Conservation (phyloP, 306 rosid genomes). For the Castanea sativa region DNA sequence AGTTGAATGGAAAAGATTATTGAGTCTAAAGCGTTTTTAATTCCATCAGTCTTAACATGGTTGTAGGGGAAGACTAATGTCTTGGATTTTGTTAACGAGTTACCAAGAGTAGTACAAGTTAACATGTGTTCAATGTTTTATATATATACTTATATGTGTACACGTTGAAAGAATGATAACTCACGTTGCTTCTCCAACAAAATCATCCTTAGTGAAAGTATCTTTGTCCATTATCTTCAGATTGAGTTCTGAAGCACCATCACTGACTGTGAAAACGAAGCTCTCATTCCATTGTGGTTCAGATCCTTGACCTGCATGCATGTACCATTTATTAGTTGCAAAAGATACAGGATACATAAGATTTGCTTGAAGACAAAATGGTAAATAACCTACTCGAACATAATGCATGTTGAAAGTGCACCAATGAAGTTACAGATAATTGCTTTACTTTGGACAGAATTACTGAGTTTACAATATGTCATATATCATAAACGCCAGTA, state of each 20-base stretch:
- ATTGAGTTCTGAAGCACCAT: constrained; percentile 26
- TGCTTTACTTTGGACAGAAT: too few relatives aligned
- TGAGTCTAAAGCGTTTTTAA: background rate
- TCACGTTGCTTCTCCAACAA: constrained; percentile 42
- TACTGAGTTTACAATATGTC: background rate
- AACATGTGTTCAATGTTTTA: too few relatives aligned
- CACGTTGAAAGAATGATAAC: constrained; percentile 5
- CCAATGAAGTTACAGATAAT: background rate
- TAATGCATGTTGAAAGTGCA: background rate
- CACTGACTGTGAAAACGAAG: constrained; percentile 45
- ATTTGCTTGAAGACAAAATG: background rate
- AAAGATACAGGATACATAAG: background rate
- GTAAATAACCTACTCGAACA: background rate
- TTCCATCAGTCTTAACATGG: too few relatives aligned
- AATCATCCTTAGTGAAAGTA: constrained; percentile 31
- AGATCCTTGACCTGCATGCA: constrained; percentile 35
- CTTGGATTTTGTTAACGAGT: too few relatives aligned
- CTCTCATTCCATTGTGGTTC: constrained; percentile 48
- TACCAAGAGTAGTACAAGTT: too few relatives aligned
- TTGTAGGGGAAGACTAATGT: too few relatives aligned
- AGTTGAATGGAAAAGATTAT: background rate
- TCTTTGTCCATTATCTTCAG: constrained; percentile 44
- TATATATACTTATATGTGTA: background rate
- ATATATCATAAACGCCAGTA: background rate
- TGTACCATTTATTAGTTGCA: background rate